phyloP scores from a whole-genome alignment of 768 basidiomycete genomes.

The Amanita pallidorosea region DNA sequence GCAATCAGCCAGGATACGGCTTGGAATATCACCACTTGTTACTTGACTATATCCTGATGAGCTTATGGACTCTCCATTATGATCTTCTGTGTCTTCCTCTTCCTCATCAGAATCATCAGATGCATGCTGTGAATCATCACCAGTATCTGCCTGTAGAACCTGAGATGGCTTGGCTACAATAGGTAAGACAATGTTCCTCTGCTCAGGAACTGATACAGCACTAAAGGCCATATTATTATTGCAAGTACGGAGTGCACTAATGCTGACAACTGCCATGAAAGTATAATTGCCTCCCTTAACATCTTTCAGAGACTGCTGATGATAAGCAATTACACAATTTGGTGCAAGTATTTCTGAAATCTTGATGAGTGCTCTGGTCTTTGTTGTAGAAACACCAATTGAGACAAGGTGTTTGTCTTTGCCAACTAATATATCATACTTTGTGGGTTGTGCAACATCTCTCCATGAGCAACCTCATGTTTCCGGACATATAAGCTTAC shows the following conservation, averaged over 20 bases:
- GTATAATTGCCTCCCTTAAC: neutral
- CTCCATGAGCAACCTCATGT: slow-evolving; percentile 8
- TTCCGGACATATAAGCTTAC: slow-evolving; percentile 7
- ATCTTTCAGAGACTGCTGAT: slow-evolving; percentile 6
- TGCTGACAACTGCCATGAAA: slow-evolving; percentile 9
- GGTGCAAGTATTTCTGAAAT: slow-evolving; percentile 10
- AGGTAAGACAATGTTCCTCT: neutral
- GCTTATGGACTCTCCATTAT: neutral
- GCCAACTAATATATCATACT: neutral
- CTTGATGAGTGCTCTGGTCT: slow-evolving; percentile 8
- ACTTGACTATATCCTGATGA: neutral
- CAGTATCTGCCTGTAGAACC: neutral
- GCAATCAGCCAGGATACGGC: slow-evolving; percentile 7
- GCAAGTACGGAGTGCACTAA: slow-evolving; percentile 6
- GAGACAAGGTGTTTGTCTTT: neutral
- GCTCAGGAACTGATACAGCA: neutral
- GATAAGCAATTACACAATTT: slow-evolving; percentile 6
- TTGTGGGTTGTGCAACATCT: slow-evolving; percentile 4
- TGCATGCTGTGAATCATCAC: neutral
- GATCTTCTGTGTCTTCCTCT: neutral
- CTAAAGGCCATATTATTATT: neutral
- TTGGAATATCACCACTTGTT: slow-evolving; percentile 1
- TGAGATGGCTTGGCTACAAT: neutral
- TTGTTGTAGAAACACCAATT: slow-evolving; percentile 8
- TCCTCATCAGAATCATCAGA: neutral